These are phyloP conservation scores for Blastomyces gilchristii DNA, from an alignment of 2,329 filamentous ascomycete species.

Conservation along the genomic window DNA sequence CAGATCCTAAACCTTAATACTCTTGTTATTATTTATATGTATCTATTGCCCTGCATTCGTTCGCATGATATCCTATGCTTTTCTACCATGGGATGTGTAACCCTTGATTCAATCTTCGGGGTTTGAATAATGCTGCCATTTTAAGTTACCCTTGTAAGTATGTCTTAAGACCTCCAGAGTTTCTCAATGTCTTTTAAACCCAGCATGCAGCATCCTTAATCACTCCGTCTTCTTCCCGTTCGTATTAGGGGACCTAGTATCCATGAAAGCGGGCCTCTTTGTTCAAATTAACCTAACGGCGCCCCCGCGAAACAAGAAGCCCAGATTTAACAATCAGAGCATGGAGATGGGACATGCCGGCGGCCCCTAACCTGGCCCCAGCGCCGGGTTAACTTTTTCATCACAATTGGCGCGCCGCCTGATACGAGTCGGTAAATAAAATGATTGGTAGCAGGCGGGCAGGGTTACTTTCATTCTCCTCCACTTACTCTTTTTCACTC, in stretches of 20 bases:
- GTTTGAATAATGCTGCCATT: not conserved
- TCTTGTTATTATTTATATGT: not conserved
- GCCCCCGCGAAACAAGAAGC: not conserved
- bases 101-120: not conserved
- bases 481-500: not conserved
- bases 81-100: not conserved
- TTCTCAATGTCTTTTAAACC: not conserved
- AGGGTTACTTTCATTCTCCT: not conserved
- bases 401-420: not conserved
- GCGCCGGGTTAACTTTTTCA: not conserved
- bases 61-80: not conserved
- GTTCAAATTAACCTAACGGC: not conserved
- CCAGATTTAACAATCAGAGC: not conserved
- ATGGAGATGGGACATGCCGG: not conserved
- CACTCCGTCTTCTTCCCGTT: not conserved
- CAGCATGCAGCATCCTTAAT: not conserved
- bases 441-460: not conserved
- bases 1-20: too few species aligned
- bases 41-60: not conserved
- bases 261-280: not conserved
- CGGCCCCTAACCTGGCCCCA: not conserved
- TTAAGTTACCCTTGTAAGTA: not conserved
- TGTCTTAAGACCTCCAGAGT: not conserved
- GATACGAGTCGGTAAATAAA: not conserved
- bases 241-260: not conserved